Evolutionary conservation across 2,329 filamentous ascomycete genomes (phyloP), one percentile per base, ranked within the genome.

Genomic region (Bipolaris oryzae): DNA sequence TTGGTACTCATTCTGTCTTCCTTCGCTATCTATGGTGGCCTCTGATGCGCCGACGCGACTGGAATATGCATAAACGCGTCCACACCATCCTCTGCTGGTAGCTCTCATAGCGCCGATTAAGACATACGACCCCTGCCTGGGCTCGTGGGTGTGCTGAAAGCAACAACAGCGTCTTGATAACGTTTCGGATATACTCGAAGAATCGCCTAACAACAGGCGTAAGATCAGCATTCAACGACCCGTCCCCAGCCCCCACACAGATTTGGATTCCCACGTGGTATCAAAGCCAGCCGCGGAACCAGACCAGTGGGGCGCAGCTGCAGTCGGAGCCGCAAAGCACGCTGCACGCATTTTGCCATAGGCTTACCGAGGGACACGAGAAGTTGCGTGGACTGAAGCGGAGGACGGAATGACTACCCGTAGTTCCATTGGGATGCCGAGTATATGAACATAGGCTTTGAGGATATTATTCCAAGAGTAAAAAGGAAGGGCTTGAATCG

Each of bases 21-120:
- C 3, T 96, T 96, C 74, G 91, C 92, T n/a, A 93, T 96, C 49
- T 92, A 96, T 72, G 92, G 92, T 46, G 92, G 91, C 37, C 82
- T 96, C 59, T 96, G 60, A 67, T 11, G 3, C 31, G 16, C n/a
- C 2, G 43, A 28, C 48, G 20, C 25, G 20, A 15, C 25, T n/a
- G 7, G 15, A 10, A 15, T 37, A 7, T 5, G 7, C 6, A 16
- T 25, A 7, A 35, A 37, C 20, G 45, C 33, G 33, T 20, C 15
- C 20, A 7, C 25, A 15, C 4, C 16, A 44, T 44, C 18, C n/a
- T 31, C 10, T 7, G 6, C n/a, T 44, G 25, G n/a, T 6, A 25
- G 20, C 20, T 23, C 20, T 23, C 20, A 42, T 42, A 9, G 39
- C 39, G 3, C 20, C 6, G 4, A 13, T n/a, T 3, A 7, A 42